Percentiles rank a stretch among this genome's conserved stretches.
These are phyloP conservation scores for Cucurbita argyrosperma DNA, from an alignment of 306 rosid species.

Conservation along the genomic window DNA sequence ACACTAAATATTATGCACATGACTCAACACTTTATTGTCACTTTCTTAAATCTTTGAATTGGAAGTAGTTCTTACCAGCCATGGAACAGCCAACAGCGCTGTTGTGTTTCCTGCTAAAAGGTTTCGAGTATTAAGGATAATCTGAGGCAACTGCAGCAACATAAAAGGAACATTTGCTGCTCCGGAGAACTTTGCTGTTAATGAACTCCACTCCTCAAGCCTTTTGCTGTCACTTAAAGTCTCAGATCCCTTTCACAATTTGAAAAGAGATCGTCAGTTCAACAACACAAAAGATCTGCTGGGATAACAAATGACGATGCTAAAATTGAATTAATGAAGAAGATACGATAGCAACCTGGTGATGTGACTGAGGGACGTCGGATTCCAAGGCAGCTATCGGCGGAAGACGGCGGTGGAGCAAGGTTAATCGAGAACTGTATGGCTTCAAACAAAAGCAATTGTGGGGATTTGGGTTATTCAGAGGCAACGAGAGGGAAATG, in stretches of 20 bases:
- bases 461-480: not conserved
- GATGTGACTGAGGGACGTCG: slow-evolving; percentile 26
- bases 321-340: too few relatives aligned
- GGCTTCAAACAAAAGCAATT: not conserved
- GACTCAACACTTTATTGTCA: not conserved
- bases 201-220: slow-evolving; percentile 59
- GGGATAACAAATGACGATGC: not conserved
- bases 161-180: slow-evolving; percentile 77
- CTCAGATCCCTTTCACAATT: slow-evolving; percentile 38
- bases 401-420: slow-evolving; percentile 15
- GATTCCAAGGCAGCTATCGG: slow-evolving; percentile 31
- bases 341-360: slow-evolving; percentile 26
- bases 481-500: not conserved
- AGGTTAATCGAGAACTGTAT: not conserved
- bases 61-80: slow-evolving; percentile 41
- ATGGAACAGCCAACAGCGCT: slow-evolving; percentile 71
- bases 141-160: slow-evolving; percentile 75
- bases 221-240: slow-evolving; percentile 18
- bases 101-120: slow-evolving; percentile 49
- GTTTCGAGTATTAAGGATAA: slow-evolving; percentile 63
- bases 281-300: not conserved
- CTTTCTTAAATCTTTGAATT: not conserved
- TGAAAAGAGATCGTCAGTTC: slow-evolving; percentile 2
- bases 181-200: slow-evolving; percentile 68
- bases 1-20: not conserved